A percentile compares a stretch with the other conserved stretches of the same genome.
Evolutionary conservation across 2,329 filamentous ascomycete species (phyloP).

Genomic region (Beauveria asiatica): DNA sequence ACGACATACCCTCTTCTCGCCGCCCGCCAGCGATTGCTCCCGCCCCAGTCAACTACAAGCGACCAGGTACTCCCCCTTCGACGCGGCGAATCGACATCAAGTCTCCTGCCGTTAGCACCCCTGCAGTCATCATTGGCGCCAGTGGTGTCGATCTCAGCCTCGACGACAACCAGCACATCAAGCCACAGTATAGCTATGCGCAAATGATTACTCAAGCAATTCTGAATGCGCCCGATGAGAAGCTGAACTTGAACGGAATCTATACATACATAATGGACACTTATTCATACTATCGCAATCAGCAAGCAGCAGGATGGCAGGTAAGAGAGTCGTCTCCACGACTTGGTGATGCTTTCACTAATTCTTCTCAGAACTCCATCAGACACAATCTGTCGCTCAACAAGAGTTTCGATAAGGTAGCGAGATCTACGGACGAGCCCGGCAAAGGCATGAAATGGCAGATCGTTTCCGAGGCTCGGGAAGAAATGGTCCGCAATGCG

Average conservation of each 20-base stretch:
- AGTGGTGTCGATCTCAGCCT: conserved; percentile 66
- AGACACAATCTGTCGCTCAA: conserved; percentile 93
- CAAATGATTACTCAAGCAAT: conserved; percentile 97
- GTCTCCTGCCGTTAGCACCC: conserved; percentile 27
- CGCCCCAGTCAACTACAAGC: conserved; percentile 50
- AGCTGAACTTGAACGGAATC: conserved; percentile 84
- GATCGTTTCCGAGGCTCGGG: conserved; percentile 72
- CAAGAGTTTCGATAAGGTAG: conserved; percentile 89
- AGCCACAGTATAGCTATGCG: conserved; percentile 93
- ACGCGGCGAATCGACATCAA: conserved; percentile 22
- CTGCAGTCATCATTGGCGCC: conserved; percentile 30
- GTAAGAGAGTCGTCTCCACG: conserved; percentile 39
- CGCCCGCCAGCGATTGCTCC: conserved; percentile 46
- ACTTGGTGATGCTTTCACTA: conserved; percentile 5
- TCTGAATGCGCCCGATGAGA: conserved; percentile 74
- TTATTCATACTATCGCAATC: conserved; percentile 89
- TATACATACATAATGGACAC: conserved; percentile 87
- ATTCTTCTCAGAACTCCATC: conserved; percentile 67
- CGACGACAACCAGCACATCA: conserved; percentile 81
- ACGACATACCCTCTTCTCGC: conserved; percentile 21
- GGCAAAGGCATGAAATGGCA: conserved; percentile 99
- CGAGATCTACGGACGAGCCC: conserved; percentile 85
- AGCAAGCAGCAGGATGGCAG: conserved; percentile 77
- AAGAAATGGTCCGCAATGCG: conserved; percentile 77
- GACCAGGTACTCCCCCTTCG: conserved; percentile 52